Conservation (phyloP, 305 asterid species). For the Salvia sclarea region DNA sequence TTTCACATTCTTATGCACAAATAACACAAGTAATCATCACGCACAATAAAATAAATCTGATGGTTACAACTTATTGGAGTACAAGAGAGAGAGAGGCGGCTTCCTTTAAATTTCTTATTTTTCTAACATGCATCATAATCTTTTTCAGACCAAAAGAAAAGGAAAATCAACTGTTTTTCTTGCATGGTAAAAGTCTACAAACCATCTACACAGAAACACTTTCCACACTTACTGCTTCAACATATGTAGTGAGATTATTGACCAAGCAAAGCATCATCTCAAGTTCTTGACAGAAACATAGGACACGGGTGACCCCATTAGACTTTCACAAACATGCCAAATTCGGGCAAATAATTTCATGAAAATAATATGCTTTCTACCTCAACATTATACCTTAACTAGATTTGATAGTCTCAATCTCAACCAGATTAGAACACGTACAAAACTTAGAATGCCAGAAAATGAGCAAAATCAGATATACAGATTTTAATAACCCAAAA, state of each 20-base stretch:
- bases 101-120: slow-evolving; percentile 7
- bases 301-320: not conserved
- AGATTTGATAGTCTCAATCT: not conserved
- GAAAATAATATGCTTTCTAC: slow-evolving; percentile 1
- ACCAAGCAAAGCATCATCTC: not conserved
- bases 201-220: slow-evolving; percentile 7
- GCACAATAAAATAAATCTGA: not conserved
- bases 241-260: not conserved
- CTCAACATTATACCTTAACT: not conserved
- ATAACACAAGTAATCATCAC: not conserved
- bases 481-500: not conserved
- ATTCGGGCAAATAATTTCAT: not conserved
- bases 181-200: not conserved
- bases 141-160: not conserved
- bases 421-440: not conserved
- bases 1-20: slow-evolving; percentile 6
- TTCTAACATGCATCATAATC: not conserved
- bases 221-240: not conserved
- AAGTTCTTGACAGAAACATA: not conserved
- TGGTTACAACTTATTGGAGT: not conserved
- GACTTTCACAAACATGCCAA: not conserved
- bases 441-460: slow-evolving; percentile 4
- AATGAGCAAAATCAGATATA: slow-evolving; percentile 6
- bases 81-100: not conserved
- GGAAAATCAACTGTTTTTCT: slow-evolving; percentile 9